Conservation (phyloP, 2,329 filamentous ascomycete species). For the Xylaria sp. region DNA sequence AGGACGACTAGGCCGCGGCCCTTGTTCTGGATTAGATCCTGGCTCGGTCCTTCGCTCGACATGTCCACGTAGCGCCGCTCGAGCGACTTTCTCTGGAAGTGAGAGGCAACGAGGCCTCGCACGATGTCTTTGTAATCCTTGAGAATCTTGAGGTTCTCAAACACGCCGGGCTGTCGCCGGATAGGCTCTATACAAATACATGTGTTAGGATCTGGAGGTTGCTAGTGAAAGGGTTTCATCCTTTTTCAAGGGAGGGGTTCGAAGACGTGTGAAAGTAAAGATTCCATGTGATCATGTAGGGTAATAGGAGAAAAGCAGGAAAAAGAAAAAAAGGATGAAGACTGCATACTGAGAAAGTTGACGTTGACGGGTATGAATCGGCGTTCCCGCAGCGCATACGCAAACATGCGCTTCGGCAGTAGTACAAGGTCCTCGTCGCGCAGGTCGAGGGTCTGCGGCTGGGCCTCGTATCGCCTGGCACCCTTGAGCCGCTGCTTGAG, state of each 20-base stretch:
- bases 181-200: slow-evolving; percentile 45
- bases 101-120: slow-evolving; percentile 54
- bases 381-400: slow-evolving; percentile 55
- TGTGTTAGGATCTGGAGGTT: not conserved
- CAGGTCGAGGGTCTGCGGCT: slow-evolving; percentile 45
- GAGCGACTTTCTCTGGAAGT: slow-evolving; percentile 55
- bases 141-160: slow-evolving; percentile 55
- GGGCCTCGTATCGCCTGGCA: slow-evolving; percentile 50
- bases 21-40: slow-evolving; percentile 60
- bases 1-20: slow-evolving; percentile 58
- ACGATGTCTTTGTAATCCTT: slow-evolving; percentile 57
- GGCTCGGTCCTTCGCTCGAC: slow-evolving; percentile 45
- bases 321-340: no score
- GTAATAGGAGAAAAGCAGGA: not conserved
- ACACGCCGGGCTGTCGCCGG: slow-evolving; percentile 52
- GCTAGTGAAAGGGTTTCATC: no score
- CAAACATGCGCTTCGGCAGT: slow-evolving; percentile 56
- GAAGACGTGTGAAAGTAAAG: not conserved
- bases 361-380: slow-evolving; percentile 54
- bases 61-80: slow-evolving; percentile 50
- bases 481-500: slow-evolving; percentile 52
- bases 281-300: not conserved
- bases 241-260: no score
- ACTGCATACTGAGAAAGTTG: slow-evolving; percentile 42
- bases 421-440: slow-evolving; percentile 50